phyloP scores from a whole-genome alignment of 495 filamentous ascomycete species.

The Filosporella fistucella region DNA sequence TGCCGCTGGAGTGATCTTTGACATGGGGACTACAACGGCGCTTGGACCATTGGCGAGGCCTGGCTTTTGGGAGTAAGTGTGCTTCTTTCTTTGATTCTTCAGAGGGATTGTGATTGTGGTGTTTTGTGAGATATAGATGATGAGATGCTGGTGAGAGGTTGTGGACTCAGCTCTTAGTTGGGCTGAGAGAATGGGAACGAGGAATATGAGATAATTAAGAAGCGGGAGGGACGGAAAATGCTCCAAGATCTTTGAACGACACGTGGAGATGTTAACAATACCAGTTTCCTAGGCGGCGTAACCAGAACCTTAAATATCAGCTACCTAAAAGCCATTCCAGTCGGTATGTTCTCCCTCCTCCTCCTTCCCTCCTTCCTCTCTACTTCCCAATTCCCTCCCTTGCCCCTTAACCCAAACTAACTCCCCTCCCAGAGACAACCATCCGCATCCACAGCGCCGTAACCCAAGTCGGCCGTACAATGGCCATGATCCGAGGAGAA shows the following conservation, averaged over 20 bases:
- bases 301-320: constrained; percentile 34
- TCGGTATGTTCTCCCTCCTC: constrained; percentile 15
- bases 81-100: constrained; percentile 2
- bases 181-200: no score
- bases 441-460: constrained; percentile 30
- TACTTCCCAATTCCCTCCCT: constrained; percentile 8
- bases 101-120: no score
- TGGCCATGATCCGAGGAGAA: constrained; percentile 37
- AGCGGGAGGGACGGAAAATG: neutral
- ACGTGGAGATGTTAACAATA: no score
- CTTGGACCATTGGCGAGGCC: constrained; percentile 33
- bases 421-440: constrained; percentile 29
- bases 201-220: neutral
- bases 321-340: constrained; percentile 27
- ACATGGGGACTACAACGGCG: constrained; percentile 41
- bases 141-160: no score
- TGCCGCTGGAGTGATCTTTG: constrained; percentile 40
- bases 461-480: constrained; percentile 32
- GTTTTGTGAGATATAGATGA: no score
- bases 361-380: neutral
- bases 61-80: constrained; percentile 36
- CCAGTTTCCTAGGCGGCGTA: constrained; percentile 39
- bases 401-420: neutral
- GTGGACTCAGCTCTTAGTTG: no score
- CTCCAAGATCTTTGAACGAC: no score